Conservation (phyloP, 2,329 filamentous ascomycete species). For the Pleomassaria siparia region DNA sequence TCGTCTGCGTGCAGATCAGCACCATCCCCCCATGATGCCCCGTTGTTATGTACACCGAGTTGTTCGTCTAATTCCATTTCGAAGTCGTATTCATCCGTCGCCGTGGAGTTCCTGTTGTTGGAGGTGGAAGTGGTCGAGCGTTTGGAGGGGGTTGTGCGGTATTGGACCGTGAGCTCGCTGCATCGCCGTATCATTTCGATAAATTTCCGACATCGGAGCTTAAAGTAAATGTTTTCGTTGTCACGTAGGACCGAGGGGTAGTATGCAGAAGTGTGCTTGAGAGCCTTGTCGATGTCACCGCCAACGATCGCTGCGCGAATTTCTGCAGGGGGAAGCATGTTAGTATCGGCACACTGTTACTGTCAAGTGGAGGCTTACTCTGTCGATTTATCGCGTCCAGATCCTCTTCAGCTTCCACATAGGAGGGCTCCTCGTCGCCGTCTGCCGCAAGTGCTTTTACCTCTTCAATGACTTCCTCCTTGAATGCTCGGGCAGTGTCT, state of each 20-base stretch:
- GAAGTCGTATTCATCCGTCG: slow-evolving; percentile 54
- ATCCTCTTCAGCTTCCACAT: slow-evolving; percentile 74
- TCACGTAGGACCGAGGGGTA: slow-evolving; percentile 80
- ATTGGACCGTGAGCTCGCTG: slow-evolving; percentile 46
- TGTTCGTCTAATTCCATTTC: slow-evolving; percentile 61
- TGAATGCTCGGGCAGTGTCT: slow-evolving; percentile 87
- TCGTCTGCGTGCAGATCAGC: slow-evolving; percentile 41
- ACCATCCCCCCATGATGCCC: slow-evolving; percentile 27
- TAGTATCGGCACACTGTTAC: background rate
- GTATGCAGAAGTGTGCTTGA: slow-evolving; percentile 76
- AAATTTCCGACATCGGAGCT: slow-evolving; percentile 85
- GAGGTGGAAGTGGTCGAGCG: slow-evolving; percentile 26
- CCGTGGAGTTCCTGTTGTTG: slow-evolving; percentile 42
- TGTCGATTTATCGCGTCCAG: slow-evolving; percentile 84
- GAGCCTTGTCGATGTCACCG: slow-evolving; percentile 85
- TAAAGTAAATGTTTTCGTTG: slow-evolving; percentile 85
- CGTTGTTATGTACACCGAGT: slow-evolving; percentile 40
- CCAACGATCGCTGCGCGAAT: slow-evolving; percentile 86
- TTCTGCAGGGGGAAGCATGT: slow-evolving; percentile 54
- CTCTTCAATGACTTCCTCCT: slow-evolving; percentile 75
- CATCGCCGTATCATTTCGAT: slow-evolving; percentile 72
- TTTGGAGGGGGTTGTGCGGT: slow-evolving; percentile 32
- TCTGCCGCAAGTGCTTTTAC: slow-evolving; percentile 68
- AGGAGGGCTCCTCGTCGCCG: slow-evolving; percentile 48
- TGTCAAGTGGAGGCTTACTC: slow-evolving; percentile 56